Evolutionary conservation across 176 grass and related monocot species (phyloP).

Genomic region (Raddia guianensis): DNA sequence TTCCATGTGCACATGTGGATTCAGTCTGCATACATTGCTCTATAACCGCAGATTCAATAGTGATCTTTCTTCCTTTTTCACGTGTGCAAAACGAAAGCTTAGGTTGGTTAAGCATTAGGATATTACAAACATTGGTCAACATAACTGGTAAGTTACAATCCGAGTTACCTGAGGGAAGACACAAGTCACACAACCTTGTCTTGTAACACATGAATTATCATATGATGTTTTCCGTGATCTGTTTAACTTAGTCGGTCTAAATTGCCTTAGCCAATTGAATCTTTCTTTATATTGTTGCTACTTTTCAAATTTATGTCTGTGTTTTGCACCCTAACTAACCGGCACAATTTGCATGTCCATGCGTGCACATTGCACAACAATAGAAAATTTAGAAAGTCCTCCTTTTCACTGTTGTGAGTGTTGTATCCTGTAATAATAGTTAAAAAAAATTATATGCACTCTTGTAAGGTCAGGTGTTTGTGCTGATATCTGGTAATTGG

Average conservation of each 20-base stretch:
- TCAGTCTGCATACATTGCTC: not conserved
- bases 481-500: constrained; percentile 12
- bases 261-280: not conserved
- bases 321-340: constrained; percentile 5
- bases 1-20: constrained; percentile 7
- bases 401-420: not conserved
- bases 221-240: constrained; percentile 16
- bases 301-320: not conserved
- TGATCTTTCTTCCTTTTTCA: constrained; percentile 4
- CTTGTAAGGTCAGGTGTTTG: not conserved
- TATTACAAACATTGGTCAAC: not conserved
- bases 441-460: not conserved
- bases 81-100: constrained; percentile 16
- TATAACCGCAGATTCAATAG: not conserved
- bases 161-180: not conserved
- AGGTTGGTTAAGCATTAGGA: not conserved
- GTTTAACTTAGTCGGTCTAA: not conserved
- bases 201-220: not conserved
- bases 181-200: not conserved
- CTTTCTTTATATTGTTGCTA: constrained; percentile 18
- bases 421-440: not conserved
- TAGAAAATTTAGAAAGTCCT: not conserved
- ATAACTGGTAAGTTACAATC: not conserved
- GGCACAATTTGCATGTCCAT: not conserved
- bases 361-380: not conserved